Evolutionary conservation across 2,329 filamentous ascomycete species (phyloP), one percentile per base, ranked within the genome.

Genomic region (Colletotrichum endophyticum): DNA sequence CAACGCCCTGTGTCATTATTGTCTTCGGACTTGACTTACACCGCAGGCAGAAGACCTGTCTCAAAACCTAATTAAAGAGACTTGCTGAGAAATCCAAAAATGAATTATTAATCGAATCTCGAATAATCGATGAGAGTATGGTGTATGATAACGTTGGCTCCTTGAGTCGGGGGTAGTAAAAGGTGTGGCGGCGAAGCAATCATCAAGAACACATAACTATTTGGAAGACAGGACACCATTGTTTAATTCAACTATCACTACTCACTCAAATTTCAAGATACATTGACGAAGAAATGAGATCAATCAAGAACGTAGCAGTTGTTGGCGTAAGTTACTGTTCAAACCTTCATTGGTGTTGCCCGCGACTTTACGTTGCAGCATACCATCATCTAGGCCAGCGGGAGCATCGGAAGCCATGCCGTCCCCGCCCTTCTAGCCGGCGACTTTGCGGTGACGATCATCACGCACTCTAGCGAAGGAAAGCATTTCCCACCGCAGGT

Each of bases 91-190:
- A n/a, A 49, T n/a, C 19, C 39, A 3, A 49, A 49, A 49, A n/a
- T n/a, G 9, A 49, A 49, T 44, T 4, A 49, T 49, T n/a, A n/a
- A 7, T 49, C 1, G 39, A n/a, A 49, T 12, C 0, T 9, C 0
- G 9, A n/a, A n/a, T 12, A 0, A 4, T 49, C 0, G 19, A 49
- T 6, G 3, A 49, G 5, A n/a, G 19, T 0, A 0, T n/a, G 19
- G 19, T 11, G 0, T n/a, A 7, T n/a, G 39, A 12, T 49, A 49
- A 49, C 0, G 39, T 49, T 49, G 19, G 39, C 9, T 49, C 5
- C 1, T 49, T 6, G 8, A 12, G 19, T 44, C 9, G 16, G 2
- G 6, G 28, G 28, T 8, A 15, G 39, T n/a, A n/a, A 0, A 44
- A 44, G 0, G 39, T n/a, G 19, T 44, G 9, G 0, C 5, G 39